Evolutionary conservation across 2,329 filamentous ascomycete genomes (phyloP).

Genomic region (Rhynchosporium secalis): DNA sequence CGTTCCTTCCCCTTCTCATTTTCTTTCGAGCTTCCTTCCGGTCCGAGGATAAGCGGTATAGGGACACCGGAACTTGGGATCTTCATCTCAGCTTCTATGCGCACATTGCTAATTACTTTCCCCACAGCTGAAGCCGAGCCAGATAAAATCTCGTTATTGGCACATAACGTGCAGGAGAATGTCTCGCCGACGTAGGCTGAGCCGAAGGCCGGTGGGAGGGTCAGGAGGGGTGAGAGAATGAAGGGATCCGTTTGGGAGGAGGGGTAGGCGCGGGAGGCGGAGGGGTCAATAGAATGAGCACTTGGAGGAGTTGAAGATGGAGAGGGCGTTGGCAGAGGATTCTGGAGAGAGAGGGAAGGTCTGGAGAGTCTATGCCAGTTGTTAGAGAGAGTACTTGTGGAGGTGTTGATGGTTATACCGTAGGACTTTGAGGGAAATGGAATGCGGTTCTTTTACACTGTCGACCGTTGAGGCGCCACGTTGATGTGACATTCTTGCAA

Average conservation of each 20-base stretch:
- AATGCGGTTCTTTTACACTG: constrained; percentile 69
- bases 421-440: constrained; percentile 75
- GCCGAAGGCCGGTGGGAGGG: constrained; percentile 86
- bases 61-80: constrained; percentile 66
- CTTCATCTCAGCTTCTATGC: constrained; percentile 92
- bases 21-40: constrained; percentile 13
- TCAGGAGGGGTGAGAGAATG: constrained; percentile 65
- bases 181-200: constrained; percentile 94
- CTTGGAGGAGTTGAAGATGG: constrained; percentile 42
- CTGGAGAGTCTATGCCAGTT: constrained; percentile 67
- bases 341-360: constrained; percentile 72
- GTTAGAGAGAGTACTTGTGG: constrained; percentile 15
- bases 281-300: constrained; percentile 27
- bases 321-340: constrained; percentile 55
- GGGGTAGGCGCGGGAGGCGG: constrained; percentile 75
- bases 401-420: constrained; percentile 46
- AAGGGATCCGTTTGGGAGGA: constrained; percentile 48
- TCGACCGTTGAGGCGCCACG: constrained; percentile 35
- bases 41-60: constrained; percentile 62
- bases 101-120: constrained; percentile 67
- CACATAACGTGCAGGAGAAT: constrained; percentile 91
- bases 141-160: constrained; percentile 76
- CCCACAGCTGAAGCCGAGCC: constrained; percentile 39
- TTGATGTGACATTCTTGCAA: constrained; percentile 38
- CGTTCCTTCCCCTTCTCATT: constrained; percentile 21